Evolutionary conservation across 352 stramenopile genomes (phyloP), one percentile per base, ranked within the genome.

Genomic region (Phytophthora foliorum): DNA sequence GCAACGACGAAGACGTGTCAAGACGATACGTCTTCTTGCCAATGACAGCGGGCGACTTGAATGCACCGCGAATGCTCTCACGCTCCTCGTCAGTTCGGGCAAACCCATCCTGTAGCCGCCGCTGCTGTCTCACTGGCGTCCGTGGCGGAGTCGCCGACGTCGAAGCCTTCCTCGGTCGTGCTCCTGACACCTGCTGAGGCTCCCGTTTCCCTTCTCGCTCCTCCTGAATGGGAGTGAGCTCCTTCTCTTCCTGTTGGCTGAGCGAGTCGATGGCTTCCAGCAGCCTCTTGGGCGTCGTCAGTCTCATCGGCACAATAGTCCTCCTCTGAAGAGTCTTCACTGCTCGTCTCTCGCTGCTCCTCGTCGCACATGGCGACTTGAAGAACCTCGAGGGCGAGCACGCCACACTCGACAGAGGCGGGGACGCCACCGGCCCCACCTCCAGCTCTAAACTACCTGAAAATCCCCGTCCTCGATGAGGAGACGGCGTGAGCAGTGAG

Each of bases 301-400:
- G 45, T 41, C 42, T 25, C 11, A 64, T 63, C 6, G 61, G 55
- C 27, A 60, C 42, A 41, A 75, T 56, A 6, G 50, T 58, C 8
- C 57, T 49, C 42, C 62, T 49, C 38, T 68, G 64, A 7, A 69
- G 55, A 6, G 55, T 72, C 8, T 62, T 74, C 6, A 17, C 45
- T 19, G 57, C 6, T 34, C 22, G 21, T 19, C 55, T 62, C 22
- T 56, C 31, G 19, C 48, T 54, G 10, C 22, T 54, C 16, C 45
- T 63, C 4, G 66, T 57, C 36, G 57, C 73, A 38, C 84, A 69
- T 10, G 88, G 86, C 21, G 86, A 94, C 17, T 86, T 85, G 55
- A 95, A 92, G 68, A 93, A 95, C 19, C 63, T 75, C 13, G 88
- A 94, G 6, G 88, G 88, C 3, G 86, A 95, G 25, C 67, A 78